Percentiles rank a stretch among this genome's conserved stretches.
Conservation (phyloP, 345 rosid genomes). For the Gossypium turneri region DNA sequence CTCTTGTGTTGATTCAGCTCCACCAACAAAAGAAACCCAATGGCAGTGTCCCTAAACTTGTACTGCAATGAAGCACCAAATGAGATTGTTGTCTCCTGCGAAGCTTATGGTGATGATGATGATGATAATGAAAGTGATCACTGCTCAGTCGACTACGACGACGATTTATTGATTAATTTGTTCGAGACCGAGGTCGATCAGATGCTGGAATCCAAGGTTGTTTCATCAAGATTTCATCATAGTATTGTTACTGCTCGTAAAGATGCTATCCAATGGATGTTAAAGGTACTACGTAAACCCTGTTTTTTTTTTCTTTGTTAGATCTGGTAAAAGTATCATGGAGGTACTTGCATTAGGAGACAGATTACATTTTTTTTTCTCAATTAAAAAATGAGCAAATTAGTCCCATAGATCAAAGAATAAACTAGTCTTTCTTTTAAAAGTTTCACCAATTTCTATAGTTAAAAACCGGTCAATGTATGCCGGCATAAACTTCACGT, state of each 20-base stretch:
- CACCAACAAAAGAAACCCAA: conserved; percentile 4
- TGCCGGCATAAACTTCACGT: no score
- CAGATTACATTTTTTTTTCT: fast-evolving
- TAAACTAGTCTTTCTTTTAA: no score
- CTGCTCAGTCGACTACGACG: not conserved
- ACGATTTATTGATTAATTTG: conserved; percentile 16
- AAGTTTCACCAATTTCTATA: no score
- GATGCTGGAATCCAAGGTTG: conserved; percentile 13
- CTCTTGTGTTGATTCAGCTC: not conserved
- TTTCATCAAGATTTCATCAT: conserved; percentile 6
- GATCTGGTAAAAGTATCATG: fast-evolving
- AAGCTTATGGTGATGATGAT: conserved; percentile 12
- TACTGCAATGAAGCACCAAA: conserved; percentile 29
- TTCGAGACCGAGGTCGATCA: conserved; percentile 34
- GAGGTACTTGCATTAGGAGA: no score
- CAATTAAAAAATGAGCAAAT: no score
- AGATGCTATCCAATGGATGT: conserved; percentile 36
- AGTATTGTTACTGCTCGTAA: conserved; percentile 20
- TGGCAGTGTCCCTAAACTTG: conserved; percentile 29
- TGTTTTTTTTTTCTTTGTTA: no score
- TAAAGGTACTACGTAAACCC: conserved; percentile 22
- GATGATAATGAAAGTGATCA: not conserved
- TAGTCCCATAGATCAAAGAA: no score
- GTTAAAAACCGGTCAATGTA: no score
- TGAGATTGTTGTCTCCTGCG: conserved; percentile 12